A percentile compares a stretch with the other conserved stretches of the same genome.
Evolutionary conservation across 208 protist genomes (phyloP).

Genomic region (Wallacemonas sp.): DNA sequence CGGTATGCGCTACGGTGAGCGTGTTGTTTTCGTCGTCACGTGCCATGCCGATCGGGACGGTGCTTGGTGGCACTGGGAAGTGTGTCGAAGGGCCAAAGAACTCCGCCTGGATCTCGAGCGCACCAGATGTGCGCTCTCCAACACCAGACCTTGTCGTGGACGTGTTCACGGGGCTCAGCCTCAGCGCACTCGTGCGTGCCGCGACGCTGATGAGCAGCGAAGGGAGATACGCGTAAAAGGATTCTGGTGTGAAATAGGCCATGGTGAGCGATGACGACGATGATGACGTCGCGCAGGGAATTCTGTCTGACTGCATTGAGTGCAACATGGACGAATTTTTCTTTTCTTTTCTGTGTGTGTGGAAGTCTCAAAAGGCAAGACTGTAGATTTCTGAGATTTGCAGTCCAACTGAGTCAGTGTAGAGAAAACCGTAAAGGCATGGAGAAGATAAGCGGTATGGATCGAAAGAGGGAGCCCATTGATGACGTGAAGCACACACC

Average conservation of each 20-base stretch:
- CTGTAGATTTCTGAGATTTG: too few relatives aligned
- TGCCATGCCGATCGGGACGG: background rate
- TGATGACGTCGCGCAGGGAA: too few relatives aligned
- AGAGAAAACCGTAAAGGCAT: too few relatives aligned
- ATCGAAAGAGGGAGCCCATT: too few relatives aligned
- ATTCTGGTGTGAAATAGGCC: background rate
- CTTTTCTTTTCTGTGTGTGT: background rate
- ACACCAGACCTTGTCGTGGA: background rate
- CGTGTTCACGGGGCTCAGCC: background rate
- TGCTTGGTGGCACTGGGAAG: background rate
- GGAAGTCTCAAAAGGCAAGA: background rate
- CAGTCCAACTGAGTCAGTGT: too few relatives aligned
- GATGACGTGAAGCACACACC: too few relatives aligned
- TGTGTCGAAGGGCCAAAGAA: background rate
- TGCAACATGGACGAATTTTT: background rate
- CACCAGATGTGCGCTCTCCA: background rate
- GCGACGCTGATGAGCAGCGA: conserved; percentile 1
- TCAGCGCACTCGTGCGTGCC: background rate
- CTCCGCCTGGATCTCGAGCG: background rate
- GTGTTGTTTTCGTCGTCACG: background rate
- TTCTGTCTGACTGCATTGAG: too few relatives aligned
- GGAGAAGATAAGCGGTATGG: too few relatives aligned
- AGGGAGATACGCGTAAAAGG: background rate
- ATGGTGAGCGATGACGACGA: too few relatives aligned
- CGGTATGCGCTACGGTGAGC: background rate